These are phyloP conservation scores for Vigna unguiculata DNA, from an alignment of 306 rosid genomes.

Conservation along the genomic window DNA sequence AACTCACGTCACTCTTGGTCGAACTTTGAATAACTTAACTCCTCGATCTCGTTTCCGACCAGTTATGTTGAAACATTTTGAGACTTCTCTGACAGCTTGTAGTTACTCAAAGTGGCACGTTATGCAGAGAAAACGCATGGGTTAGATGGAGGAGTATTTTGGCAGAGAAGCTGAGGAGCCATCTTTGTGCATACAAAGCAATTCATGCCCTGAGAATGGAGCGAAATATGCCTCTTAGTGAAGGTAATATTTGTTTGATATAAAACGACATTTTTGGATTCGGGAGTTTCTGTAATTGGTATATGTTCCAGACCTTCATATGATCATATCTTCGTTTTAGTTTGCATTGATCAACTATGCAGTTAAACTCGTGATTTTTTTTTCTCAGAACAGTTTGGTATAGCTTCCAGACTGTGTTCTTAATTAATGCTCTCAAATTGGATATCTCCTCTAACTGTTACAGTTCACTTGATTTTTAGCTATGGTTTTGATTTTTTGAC, in stretches of 20 bases:
- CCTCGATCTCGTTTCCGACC: neutral
- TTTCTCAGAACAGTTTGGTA: neutral
- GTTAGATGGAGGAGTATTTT: neutral
- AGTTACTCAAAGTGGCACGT: neutral
- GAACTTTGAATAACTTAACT: neutral
- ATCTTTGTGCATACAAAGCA: neutral
- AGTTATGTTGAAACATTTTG: constrained; percentile 13
- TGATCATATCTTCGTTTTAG: neutral
- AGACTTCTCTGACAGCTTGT: neutral
- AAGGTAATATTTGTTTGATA: neutral
- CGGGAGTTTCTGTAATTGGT: neutral
- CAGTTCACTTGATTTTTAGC: neutral
- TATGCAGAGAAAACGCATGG: neutral
- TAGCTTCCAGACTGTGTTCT: constrained; percentile 4
- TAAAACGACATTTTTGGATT: neutral
- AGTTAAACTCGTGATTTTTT: neutral
- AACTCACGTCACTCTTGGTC: neutral
- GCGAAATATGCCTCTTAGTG: neutral
- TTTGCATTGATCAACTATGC: neutral
- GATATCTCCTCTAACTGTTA: neutral
- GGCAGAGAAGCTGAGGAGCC: neutral
- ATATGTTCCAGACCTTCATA: neutral
- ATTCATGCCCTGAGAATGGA: neutral
- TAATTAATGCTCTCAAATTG: neutral
- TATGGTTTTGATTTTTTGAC: neutral